Base-by-base conservation (phyloP, 2,329 filamentous ascomycete species). In the Ophiostoma montium region DNA sequence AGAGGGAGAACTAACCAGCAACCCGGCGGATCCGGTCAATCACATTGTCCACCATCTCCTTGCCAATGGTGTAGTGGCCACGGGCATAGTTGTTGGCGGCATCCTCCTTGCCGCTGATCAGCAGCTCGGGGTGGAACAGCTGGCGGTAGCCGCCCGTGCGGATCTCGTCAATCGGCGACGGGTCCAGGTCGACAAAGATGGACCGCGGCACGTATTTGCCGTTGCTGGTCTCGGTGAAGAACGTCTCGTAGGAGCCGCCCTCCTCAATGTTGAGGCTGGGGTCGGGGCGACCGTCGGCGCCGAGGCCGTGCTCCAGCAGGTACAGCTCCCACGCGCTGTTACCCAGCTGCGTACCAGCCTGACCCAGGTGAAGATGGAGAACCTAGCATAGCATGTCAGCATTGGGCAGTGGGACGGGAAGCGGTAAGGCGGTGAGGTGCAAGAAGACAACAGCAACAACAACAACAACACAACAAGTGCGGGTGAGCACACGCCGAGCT, bases 261-360 rank as follows among this genome's bases (percentile, higher is more conserved):
- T 84, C 79, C 57, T 69, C 71, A 50, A 75, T 54, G 44, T 73
- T 72, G 54, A 69, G 67, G 56, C 76, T 75, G 57, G 79, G 75
- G 62, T 82, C 75, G 49, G 75, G 74, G 52, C 74, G 75, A 57
- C 80, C 80, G 62, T 84, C 80, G 50, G 66, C 65, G 59, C 75
- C 75, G 57, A 84, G 75, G 59, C 80, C 80, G 62, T 84, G 80
- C 72, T 84, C 81, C 55, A 84, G 76, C 56, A 83, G 77, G 65
- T 75, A 84, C 80, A 84, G 78, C 69, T 84, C 80, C 80, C 80
- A 84, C 59, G 81, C 80, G 63, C 78, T 81, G 72, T 83, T 83
- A 62, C 80, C 81, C 56, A 84, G 78, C 76, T 84, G 80, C 62
- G 73, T 77, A 68, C 80, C 81, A 69, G 81, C 80, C 72, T 84